phyloP scores from a whole-genome alignment of 257 asterid species.

The Solanum pinnatisectum region DNA sequence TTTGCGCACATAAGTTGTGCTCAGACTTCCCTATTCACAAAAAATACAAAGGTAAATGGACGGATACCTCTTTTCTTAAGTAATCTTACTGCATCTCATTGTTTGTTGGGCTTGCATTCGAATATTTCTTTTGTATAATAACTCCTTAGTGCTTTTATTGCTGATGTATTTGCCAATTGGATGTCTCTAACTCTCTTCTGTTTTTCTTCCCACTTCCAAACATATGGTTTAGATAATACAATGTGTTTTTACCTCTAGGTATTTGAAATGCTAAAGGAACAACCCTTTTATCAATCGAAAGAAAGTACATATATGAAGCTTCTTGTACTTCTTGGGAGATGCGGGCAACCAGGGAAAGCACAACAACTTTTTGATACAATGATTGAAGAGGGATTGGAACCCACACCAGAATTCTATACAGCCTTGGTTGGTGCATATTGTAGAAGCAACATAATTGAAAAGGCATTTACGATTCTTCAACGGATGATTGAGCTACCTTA shows the following conservation, averaged over 20 bases:
- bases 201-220: neutral
- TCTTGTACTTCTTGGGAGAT: slow-evolving; percentile 79
- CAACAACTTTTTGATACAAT: slow-evolving; percentile 67
- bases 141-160: neutral
- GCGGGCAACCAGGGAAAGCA: slow-evolving; percentile 80
- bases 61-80: neutral
- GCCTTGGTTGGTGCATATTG: slow-evolving; percentile 73
- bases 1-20: neutral
- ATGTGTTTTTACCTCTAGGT: slow-evolving; percentile 28
- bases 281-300: slow-evolving; percentile 80
- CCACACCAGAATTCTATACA: slow-evolving; percentile 71
- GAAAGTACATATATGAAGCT: slow-evolving; percentile 89
- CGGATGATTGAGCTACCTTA: slow-evolving; percentile 62
- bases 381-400: slow-evolving; percentile 68
- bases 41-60: neutral
- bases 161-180: neutral
- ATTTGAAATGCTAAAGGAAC: slow-evolving; percentile 75
- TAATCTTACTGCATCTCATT: neutral
- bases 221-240: neutral
- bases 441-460: slow-evolving; percentile 62
- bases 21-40: neutral
- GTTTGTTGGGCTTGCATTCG: neutral
- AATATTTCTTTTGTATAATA: neutral
- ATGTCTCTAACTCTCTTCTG: neutral
- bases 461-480: slow-evolving; percentile 56